Evolutionary conservation across 1,284 basidiomycete species (phyloP), one percentile per base, ranked within the genome.

Genomic region (Salmacisia buchloeana): DNA sequence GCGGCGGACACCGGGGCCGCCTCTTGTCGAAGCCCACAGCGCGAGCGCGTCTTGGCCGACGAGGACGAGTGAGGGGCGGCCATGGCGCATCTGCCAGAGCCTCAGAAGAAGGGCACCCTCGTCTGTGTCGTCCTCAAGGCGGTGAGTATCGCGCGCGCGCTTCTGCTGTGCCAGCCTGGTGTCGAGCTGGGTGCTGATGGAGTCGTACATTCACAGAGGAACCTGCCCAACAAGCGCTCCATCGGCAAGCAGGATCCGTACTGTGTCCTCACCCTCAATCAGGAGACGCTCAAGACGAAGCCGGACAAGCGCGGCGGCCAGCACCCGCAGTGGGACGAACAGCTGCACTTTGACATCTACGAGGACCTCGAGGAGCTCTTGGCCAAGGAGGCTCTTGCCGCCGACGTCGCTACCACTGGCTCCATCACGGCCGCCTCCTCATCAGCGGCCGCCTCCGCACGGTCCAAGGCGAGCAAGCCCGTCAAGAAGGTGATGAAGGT

Each of bases 251-350:
- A 98, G 81, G 93, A 97, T 79, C 96, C 96, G 0, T 98, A 94
- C 81, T 94, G 92, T 74, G 83, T 88, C 27, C 85, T 97, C 41
- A 83, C 84, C 5, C 83, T 93, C 64, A 89, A 90, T 74, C 56
- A 60, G 18, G 67, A 73, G 29, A 59, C 59, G 94, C 94, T 33
- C 90, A 90, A 80, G 87, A 79, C 77, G 15, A 69, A 69, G 35
- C 67, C 92, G 7, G 90, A 97, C 81, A 94, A 92, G 79, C 89
- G 92, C 39, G 94, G 96, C 60, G 96, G 96, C 3, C 94, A 98
- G 80, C 92, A 96, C 80, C 96, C 94, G 7, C 90, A 92, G 80
- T 99, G 96, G 94, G 96, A 99, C 80, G 92, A 96, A 76, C 94
- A 99, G 82, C 85, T 98, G 70, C 89, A 96, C 52, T 98, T 98